Evolutionary conservation across 257 asterid species (phyloP).

Genomic region (Solanum sitiens): DNA sequence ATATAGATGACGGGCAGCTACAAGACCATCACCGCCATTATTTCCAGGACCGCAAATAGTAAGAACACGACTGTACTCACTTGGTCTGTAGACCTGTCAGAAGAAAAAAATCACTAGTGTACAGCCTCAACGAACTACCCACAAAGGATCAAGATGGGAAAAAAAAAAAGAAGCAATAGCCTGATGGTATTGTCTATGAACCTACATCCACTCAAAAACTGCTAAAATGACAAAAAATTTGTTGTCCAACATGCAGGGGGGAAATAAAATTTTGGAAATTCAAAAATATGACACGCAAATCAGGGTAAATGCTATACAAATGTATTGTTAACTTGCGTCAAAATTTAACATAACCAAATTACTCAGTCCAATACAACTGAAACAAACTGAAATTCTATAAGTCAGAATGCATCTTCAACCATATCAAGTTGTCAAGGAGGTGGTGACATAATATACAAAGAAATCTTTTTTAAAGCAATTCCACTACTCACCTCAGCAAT

Average conservation of each 20-base stretch:
- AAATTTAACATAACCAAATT: background rate
- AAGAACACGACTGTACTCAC: slow-evolving; percentile 55
- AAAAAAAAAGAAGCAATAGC: background rate
- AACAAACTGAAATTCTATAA: background rate
- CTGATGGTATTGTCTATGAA: background rate
- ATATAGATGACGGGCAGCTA: slow-evolving; percentile 90
- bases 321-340: background rate
- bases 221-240: background rate
- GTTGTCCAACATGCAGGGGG: background rate
- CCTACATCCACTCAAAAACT: background rate
- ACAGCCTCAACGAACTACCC: background rate
- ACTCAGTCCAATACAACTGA: background rate
- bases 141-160: background rate
- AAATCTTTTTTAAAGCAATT: background rate
- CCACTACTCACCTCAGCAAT: slow-evolving; percentile 59
- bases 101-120: background rate
- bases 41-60: slow-evolving; percentile 92
- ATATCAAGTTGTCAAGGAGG: background rate
- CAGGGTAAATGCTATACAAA: background rate
- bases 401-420: background rate
- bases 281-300: background rate
- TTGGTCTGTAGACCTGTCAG: slow-evolving; percentile 60
- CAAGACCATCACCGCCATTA: slow-evolving; percentile 97
- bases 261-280: background rate
- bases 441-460: background rate